A percentile compares a stretch with the other conserved stretches of the same genome.
These are phyloP conservation scores for Hypoxylon crocopeplum DNA, from an alignment of 495 filamentous ascomycete genomes.

Conservation along the genomic window DNA sequence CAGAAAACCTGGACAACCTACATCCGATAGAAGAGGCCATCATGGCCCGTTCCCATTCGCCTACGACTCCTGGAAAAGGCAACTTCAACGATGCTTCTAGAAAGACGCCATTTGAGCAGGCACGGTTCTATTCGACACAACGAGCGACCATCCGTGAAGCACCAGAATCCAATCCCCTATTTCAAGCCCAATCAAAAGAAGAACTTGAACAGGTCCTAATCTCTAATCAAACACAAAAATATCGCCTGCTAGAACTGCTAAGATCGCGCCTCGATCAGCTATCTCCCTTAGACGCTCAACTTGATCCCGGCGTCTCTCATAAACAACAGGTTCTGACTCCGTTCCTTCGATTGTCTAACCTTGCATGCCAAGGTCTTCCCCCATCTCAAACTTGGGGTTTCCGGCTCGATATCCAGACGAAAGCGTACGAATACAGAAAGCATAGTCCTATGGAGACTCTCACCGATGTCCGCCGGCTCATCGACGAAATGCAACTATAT, in stretches of 20 bases:
- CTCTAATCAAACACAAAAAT: slow-evolving; percentile 35
- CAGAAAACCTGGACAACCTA: slow-evolving; percentile 26
- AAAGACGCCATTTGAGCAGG: slow-evolving; percentile 23
- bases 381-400: slow-evolving; percentile 40
- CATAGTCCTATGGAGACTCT: background rate
- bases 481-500: slow-evolving; percentile 40
- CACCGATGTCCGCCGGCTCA: slow-evolving; percentile 9
- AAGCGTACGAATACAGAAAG: slow-evolving; percentile 10
- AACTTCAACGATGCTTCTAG: slow-evolving; percentile 21
- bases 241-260: slow-evolving; percentile 34
- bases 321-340: slow-evolving; percentile 4
- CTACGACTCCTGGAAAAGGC: background rate
- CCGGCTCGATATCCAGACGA: slow-evolving; percentile 39
- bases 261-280: slow-evolving; percentile 16
- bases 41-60: slow-evolving; percentile 24
- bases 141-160: background rate
- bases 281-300: slow-evolving; percentile 5
- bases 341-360: slow-evolving; percentile 37
- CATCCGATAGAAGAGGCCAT: slow-evolving; percentile 42
- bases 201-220: slow-evolving; percentile 24
- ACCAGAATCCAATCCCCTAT: slow-evolving; percentile 6
- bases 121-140: slow-evolving; percentile 31
- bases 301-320: background rate
- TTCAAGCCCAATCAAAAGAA: slow-evolving; percentile 14
- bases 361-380: slow-evolving; percentile 35